phyloP scores from a whole-genome alignment of 495 filamentous ascomycete species.

The Neurospora hispaniola region DNA sequence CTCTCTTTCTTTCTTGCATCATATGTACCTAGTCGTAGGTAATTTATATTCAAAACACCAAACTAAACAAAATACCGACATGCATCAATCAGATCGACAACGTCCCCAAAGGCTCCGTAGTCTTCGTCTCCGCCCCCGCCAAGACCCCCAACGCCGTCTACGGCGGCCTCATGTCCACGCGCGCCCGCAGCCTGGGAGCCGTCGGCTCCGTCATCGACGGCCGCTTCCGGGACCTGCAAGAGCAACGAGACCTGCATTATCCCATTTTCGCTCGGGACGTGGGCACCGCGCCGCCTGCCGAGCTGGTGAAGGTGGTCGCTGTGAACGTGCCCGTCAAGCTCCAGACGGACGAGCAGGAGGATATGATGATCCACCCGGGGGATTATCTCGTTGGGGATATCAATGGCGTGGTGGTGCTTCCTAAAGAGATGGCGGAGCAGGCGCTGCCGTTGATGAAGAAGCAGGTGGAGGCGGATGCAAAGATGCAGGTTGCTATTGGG shows the following conservation, averaged over 20 bases:
- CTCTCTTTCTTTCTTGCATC: too few relatives aligned
- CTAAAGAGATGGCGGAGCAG: conserved; percentile 33
- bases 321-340: conserved; percentile 32
- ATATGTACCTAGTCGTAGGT: too few relatives aligned
- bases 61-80: not conserved
- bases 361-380: conserved; percentile 40
- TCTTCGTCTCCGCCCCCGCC: conserved; percentile 47
- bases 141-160: conserved; percentile 45
- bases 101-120: conserved; percentile 38
- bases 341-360: conserved; percentile 33
- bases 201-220: conserved; percentile 46
- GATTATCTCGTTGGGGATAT: conserved; percentile 48
- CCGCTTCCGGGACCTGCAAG: conserved; percentile 46
- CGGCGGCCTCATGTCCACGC: conserved; percentile 48
- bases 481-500: conserved; percentile 40
- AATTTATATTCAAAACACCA: not conserved
- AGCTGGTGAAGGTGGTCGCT: conserved; percentile 33
- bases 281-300: conserved; percentile 40
- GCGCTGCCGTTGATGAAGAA: conserved; percentile 37
- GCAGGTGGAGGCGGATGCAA: conserved; percentile 44
- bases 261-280: conserved; percentile 44
- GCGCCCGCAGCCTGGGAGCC: conserved; percentile 38
- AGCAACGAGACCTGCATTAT: conserved; percentile 43
- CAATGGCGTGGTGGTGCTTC: conserved; percentile 44
- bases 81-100: conserved; percentile 35